Conservation (phyloP, 495 filamentous ascomycete species). For the Penicillium crystallinum region DNA sequence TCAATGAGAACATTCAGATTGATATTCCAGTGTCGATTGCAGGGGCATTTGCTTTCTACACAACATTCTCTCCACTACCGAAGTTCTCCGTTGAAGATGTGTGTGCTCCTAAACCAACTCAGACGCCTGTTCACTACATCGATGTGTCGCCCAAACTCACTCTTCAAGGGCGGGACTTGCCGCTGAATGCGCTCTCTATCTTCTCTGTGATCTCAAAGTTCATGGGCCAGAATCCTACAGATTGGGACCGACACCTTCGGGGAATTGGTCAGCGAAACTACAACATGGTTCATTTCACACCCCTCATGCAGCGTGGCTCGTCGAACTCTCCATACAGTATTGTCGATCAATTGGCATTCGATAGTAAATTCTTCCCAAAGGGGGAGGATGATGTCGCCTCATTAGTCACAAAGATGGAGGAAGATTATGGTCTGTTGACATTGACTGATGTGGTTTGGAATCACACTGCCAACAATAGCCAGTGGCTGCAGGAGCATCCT, state of each 20-base stretch:
- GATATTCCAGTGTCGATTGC: constrained; percentile 76
- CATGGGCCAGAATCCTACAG: constrained; percentile 83
- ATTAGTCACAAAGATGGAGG: constrained; percentile 76
- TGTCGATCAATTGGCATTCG: constrained; percentile 85
- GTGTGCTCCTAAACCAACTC: constrained; percentile 50
- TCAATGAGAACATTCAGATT: constrained; percentile 85
- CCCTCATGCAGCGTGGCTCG: constrained; percentile 77
- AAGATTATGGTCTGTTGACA: constrained; percentile 76
- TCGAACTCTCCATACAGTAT: constrained; percentile 98
- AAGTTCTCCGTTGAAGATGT: constrained; percentile 58
- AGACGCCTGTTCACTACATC: constrained; percentile 78
- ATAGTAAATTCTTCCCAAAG: constrained; percentile 72
- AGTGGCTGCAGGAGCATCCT: constrained; percentile 90
- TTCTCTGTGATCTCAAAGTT: constrained; percentile 97
- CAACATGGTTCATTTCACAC: constrained; percentile 99
- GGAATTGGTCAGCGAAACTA: constrained; percentile 87
- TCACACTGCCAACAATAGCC: constrained; percentile 92
- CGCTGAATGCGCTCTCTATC: constrained; percentile 79
- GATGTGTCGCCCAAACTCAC: constrained; percentile 84
- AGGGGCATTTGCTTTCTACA: constrained; percentile 96
- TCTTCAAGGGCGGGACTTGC: constrained; percentile 62
- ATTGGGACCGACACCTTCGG: constrained; percentile 83
- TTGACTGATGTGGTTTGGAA: constrained; percentile 98
- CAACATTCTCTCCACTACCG: constrained; percentile 83
- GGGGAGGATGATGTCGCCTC: constrained; percentile 79